Evolutionary conservation across 2,329 filamentous ascomycete species (phyloP).

Genomic region (Trichoderma sp.): DNA sequence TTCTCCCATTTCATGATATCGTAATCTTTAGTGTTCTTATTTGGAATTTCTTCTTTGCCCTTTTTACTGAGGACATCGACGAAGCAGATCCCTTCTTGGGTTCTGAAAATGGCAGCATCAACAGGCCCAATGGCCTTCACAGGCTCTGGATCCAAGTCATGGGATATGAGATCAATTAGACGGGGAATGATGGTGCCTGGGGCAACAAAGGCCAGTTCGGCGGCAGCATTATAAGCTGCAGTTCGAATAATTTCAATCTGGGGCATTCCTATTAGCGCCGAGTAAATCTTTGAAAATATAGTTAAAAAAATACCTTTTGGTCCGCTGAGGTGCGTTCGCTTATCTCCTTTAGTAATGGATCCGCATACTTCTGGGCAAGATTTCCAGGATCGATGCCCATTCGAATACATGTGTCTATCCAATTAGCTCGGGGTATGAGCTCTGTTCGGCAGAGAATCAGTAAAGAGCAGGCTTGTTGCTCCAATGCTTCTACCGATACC

Average conservation of each 20-base stretch:
- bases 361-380: conserved; percentile 66
- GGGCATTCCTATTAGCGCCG: conserved; percentile 14
- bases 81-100: conserved; percentile 83
- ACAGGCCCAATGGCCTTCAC: conserved; percentile 76
- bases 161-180: conserved; percentile 71
- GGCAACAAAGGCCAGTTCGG: conserved; percentile 90
- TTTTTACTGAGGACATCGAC: conserved; percentile 91
- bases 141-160: conserved; percentile 71
- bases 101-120: conserved; percentile 90
- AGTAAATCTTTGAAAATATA: neutral
- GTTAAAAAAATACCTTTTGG: conserved; percentile 50
- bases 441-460: conserved; percentile 77
- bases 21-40: conserved; percentile 93
- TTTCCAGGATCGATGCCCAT: conserved; percentile 80
- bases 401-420: conserved; percentile 86
- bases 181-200: conserved; percentile 77
- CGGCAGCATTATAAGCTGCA: conserved; percentile 81
- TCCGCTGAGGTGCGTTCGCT: conserved; percentile 49
- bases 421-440: conserved; percentile 74
- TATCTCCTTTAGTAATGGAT: conserved; percentile 69
- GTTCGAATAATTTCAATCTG: conserved; percentile 51
- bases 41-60: conserved; percentile 65
- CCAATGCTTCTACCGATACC: conserved; percentile 54
- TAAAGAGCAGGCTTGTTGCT: conserved; percentile 72
- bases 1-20: conserved; percentile 97